Evolutionary conservation across 352 stramenopile species (phyloP).

Genomic region (Phytopythium montanum): DNA sequence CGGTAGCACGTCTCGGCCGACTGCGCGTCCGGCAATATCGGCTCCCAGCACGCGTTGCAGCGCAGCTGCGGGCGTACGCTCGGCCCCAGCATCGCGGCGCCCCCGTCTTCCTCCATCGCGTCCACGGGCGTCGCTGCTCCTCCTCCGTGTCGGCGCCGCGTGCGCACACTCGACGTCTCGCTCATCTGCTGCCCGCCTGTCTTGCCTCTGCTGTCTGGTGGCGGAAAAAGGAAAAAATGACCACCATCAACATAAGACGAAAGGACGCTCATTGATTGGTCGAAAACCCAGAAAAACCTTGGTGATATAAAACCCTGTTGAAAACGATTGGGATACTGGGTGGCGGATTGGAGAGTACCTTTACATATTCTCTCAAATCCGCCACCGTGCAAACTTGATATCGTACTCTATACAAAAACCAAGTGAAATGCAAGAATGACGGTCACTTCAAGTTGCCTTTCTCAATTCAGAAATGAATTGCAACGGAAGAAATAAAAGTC

Average conservation of each 20-base stretch:
- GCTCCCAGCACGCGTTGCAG: conserved; percentile 78
- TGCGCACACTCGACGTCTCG: conserved; percentile 63
- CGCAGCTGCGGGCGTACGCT: conserved; percentile 58
- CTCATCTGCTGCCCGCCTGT: conserved; percentile 52
- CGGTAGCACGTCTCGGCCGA: conserved; percentile 78
- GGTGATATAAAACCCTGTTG: too few species aligned
- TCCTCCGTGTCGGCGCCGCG: conserved; percentile 27
- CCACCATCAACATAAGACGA: background rate
- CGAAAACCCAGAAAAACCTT: too few species aligned
- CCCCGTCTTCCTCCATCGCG: conserved; percentile 46
- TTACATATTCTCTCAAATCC: too few species aligned
- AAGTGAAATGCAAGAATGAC: conserved; percentile 33
- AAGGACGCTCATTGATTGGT: too few species aligned
- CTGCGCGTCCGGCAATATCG: conserved; percentile 52
- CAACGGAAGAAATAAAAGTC: too few species aligned
- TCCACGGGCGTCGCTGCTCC: conserved; percentile 24
- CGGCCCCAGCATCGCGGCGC: conserved; percentile 10
- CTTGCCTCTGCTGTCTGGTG: too few species aligned
- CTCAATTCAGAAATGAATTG: conserved; percentile 25
- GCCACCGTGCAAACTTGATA: too few species aligned
- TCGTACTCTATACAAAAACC: too few species aligned
- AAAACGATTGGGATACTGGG: too few species aligned
- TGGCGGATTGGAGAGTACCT: too few species aligned
- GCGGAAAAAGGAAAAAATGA: background rate
- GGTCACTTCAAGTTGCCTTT: conserved; percentile 38